Evolutionary conservation across 352 stramenopile species (phyloP), one percentile per base, ranked within the genome.

Genomic region (Pythium diclinum): DNA sequence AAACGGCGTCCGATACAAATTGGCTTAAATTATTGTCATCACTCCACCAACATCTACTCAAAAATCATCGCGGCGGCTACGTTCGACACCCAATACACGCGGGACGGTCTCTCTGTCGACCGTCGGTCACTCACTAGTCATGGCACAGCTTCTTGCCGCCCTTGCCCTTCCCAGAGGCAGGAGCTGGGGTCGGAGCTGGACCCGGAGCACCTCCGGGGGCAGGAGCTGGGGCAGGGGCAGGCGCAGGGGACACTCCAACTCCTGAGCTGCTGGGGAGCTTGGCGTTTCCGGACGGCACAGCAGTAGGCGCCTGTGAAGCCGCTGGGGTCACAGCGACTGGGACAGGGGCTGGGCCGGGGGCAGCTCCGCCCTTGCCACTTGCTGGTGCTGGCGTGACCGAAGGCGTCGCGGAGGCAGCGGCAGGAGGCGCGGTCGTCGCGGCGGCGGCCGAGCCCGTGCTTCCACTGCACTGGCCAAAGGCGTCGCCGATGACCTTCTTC

Each of bases 401-500:
- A 6, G 62, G 54, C 6, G 55, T 30, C 9, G 47, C 4, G 28
- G 46, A 36, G 3, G 42, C 48, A 13, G 44, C 47, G 28, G 47
- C 58, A 33, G 61, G 42, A n/a, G 60, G 42, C 3, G 54, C 40
- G 1, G 57, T 38, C n/a, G 63, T 56, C 10, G 63, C 3, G 10
- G 63, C 47, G 3, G 46, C 25, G 1, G 56, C 25, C 6, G 44
- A 17, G 21, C 30, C 7, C 17, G 19, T 44, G 46, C 28, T 56
- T 46, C 23, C 32, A 19, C 48, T 61, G 36, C 61, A 68, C 56
- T 72, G 59, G 40, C 66, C 56, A 40, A 68, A 68, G 2, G 56
- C 60, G 16, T 65, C 59, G 34, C 48, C 53, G 49, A 68, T 68
- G 17, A 75, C 63, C 42, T 73, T 63, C 64, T 79, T 79, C 61